These are phyloP conservation scores for Daldinia grandis DNA, from an alignment of 495 filamentous ascomycete genomes.

Conservation along the genomic window DNA sequence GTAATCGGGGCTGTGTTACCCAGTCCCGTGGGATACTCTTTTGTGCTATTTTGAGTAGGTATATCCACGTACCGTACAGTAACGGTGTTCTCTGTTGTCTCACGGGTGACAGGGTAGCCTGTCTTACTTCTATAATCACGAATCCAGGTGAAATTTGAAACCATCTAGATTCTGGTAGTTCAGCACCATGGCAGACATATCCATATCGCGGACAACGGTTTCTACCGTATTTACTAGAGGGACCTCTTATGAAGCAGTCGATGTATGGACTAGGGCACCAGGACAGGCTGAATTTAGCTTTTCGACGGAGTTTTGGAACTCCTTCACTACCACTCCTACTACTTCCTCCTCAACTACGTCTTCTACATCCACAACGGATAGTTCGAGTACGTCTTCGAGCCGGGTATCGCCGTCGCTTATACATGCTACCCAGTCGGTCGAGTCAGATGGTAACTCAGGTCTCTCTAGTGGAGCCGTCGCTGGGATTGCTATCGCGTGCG, in stretches of 20 bases:
- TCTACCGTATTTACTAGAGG: conserved; percentile 4
- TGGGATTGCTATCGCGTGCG: conserved; percentile 44
- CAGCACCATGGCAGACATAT: conserved; percentile 5
- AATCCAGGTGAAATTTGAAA: background rate
- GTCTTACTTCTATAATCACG: background rate
- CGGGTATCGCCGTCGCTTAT: conserved; percentile 1
- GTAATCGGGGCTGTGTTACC: conserved; percentile 18
- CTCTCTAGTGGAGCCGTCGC: conserved; percentile 33
- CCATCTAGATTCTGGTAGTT: background rate
- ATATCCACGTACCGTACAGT: conserved; percentile 1
- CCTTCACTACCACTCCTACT: conserved; percentile 5
- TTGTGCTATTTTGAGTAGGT: background rate
- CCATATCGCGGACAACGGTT: conserved; percentile 16
- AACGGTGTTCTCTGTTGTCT: background rate
- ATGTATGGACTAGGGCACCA: conserved; percentile 13
- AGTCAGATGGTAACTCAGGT: background rate
- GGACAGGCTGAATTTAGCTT: conserved; percentile 2
- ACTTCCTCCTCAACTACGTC: background rate
- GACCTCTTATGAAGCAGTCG: conserved; percentile 19
- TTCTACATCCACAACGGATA: conserved; percentile 13
- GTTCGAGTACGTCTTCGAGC: conserved; percentile 4
- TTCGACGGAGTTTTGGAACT: conserved; percentile 7
- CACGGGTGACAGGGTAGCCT: background rate
- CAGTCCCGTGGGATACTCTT: background rate
- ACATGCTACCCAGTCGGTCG: background rate